These are phyloP conservation scores for Ensete ventricosum DNA, from an alignment of 176 grass and related monocot species.

Conservation along the genomic window DNA sequence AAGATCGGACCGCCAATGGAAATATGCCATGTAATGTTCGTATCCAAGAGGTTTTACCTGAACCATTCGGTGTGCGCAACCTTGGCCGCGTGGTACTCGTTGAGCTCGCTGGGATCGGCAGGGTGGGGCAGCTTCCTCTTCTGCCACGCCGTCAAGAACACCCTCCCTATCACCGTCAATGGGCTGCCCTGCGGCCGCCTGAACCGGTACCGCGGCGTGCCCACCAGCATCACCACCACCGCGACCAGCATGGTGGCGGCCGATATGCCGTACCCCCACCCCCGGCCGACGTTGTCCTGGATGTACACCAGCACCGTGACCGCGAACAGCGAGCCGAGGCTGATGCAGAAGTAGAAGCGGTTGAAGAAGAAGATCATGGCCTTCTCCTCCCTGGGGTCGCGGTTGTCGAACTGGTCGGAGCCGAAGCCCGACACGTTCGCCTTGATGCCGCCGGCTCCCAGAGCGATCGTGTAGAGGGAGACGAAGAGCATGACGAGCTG, in stretches of 20 bases:
- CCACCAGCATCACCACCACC: slow-evolving; percentile 21
- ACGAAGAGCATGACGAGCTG: slow-evolving; percentile 37
- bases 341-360: slow-evolving; percentile 38
- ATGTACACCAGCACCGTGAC: slow-evolving; percentile 34
- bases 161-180: slow-evolving; percentile 28
- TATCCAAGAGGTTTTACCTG: slow-evolving; percentile 14
- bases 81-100: slow-evolving; percentile 29
- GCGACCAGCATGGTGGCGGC: slow-evolving; percentile 25
- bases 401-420: slow-evolving; percentile 43
- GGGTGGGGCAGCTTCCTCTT: slow-evolving; percentile 23
- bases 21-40: not conserved
- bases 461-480: slow-evolving; percentile 41
- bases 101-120: slow-evolving; percentile 23
- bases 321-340: slow-evolving; percentile 27
- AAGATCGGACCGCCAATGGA: not conserved
- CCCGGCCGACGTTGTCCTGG: slow-evolving; percentile 29
- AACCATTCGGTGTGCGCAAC: slow-evolving; percentile 25
- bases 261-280: slow-evolving; percentile 30
- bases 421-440: slow-evolving; percentile 59
- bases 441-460: slow-evolving; percentile 42
- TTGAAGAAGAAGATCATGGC: slow-evolving; percentile 39
- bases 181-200: slow-evolving; percentile 35
- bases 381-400: slow-evolving; percentile 37
- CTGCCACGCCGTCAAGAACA: slow-evolving; percentile 31
- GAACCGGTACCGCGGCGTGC: slow-evolving; percentile 29